A percentile compares a stretch with the other conserved stretches of the same genome.
phyloP scores from a whole-genome alignment of 1,284 basidiomycete species.

The Phellinidium pouzarii region DNA sequence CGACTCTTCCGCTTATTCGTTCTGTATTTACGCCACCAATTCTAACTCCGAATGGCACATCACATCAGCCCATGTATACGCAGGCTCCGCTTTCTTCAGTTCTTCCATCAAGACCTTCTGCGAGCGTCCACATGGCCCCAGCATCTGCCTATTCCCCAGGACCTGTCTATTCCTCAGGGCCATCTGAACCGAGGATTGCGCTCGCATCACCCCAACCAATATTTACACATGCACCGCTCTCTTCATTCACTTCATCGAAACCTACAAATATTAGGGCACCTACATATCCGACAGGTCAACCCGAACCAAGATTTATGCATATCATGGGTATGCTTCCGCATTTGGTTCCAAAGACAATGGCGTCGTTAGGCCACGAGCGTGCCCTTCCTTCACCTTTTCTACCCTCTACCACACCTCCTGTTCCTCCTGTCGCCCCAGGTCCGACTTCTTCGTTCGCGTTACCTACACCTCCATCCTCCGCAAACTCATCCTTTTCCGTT shows the following conservation, averaged over 20 bases:
- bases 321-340: slow-evolving; percentile 6
- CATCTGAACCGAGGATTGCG: neutral
- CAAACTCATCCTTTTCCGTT: neutral
- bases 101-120: neutral
- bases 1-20: slow-evolving; percentile 8
- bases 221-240: too few relatives aligned
- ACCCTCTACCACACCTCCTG: neutral
- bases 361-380: neutral
- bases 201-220: too few relatives aligned
- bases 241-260: too few relatives aligned
- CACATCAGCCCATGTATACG: neutral
- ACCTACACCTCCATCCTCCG: neutral
- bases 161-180: neutral
- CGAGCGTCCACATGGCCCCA: neutral
- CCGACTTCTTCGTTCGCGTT: neutral
- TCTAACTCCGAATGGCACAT: neutral
- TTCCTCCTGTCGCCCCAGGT: neutral
- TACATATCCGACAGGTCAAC: too few relatives aligned
- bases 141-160: neutral
- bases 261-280: too few relatives aligned
- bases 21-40: neutral
- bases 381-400: neutral
- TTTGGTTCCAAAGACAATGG: neutral
- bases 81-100: neutral
- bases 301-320: neutral